Base-by-base conservation (phyloP, 2,329 filamentous ascomycete genomes). In the Diaporthe batatas region DNA sequence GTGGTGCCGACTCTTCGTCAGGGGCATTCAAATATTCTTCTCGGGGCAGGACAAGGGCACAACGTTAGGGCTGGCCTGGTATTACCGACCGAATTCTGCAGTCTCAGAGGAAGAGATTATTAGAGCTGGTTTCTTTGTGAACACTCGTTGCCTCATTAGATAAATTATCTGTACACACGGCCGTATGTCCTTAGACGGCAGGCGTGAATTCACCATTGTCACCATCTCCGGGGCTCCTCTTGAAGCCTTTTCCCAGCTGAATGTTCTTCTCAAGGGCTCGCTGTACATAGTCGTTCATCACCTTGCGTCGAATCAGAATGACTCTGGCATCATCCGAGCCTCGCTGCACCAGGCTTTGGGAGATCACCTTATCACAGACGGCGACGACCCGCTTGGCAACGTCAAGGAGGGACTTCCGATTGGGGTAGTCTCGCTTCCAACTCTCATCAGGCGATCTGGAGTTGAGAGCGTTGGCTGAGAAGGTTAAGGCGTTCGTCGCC, bases 401-500 rank as follows among this genome's bases (percentile, higher is more conserved):
- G 16, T 68, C 65, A 21, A 75, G 23, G 7, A 74, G 29, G 18
- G 71, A 67, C 34, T 54, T 44, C 1, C 74, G 74, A 23, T 29
- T 39, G 53, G 55, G 25, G 23, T 55, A 64, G 55, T 76, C 72
- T 36, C 72, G 75, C 47, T 79, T 74, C n/a, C 76, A 77, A n/a
- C 76, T 75, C 23, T 77, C 74, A 47, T 76, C 69, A 0, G 78
- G 77, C 25, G 77, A 77, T 21, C 75, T 68, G 12, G 78, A 75
- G 34, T 49, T 25, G 5, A 49, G 29, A 18, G 72, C 71, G 6
- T 75, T 68, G 21, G 81, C 80, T 49, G 82, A 81, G 68, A 82
- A 81, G 53, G 82, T 79, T 11, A 83, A 76, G 23, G 79, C 79
- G 71, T 81, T 82, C 49, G 74, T 74, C 6, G 79, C 74, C 10